Base-by-base conservation (phyloP, 257 asterid species). In the Solanum chilense region DNA sequence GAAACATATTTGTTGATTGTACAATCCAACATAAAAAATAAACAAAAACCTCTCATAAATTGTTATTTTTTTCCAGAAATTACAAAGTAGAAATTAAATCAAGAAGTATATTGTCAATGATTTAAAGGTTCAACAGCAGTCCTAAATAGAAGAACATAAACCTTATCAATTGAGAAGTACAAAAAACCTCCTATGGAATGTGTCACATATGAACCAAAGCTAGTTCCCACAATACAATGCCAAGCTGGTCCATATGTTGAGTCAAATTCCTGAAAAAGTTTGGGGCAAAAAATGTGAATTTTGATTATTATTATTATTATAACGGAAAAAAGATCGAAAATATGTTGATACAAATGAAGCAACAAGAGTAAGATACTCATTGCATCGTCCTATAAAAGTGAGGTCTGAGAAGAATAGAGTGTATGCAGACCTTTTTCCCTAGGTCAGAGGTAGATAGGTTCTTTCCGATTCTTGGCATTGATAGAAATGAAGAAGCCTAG, bases 221-320 rank as follows among this genome's bases (percentile, higher is more conserved):
- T 96, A 1, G 92, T 93, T 77, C 98, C 98, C 3, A 96, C 98
- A 2, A 96, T 91, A 91, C 98, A 96, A 91, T 96, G 98, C 98
- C 98, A 94, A 45, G 98, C 98, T 33, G 98, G 98, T 69, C 99
- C 99, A 82, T 96, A 94, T 1, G 91, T 90, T 3, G 94, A 90
- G 90, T 96, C 98, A 73, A 96, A 96, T 45, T 96, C 98, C 99
- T 96, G 90, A 27, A 27, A 49, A 44, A 35, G 7, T 5, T 35
- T 35, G 7, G 39, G 39, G 39, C 39, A 35, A 35, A 35, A 35
- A 35, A 35, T 5, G 64, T 78, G 64, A 45, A 44, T 42, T 77
- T 42, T 78, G 39, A 77, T 41, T 18, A 52, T 16, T 16, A 52
- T 47, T 47, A 42, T 49, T 52, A 52, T 52, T 6, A 15, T 12